Evolutionary conservation across 2,329 filamentous ascomycete genomes (phyloP), one percentile per base, ranked within the genome.

Genomic region (Pseudofabraea citricarpa): DNA sequence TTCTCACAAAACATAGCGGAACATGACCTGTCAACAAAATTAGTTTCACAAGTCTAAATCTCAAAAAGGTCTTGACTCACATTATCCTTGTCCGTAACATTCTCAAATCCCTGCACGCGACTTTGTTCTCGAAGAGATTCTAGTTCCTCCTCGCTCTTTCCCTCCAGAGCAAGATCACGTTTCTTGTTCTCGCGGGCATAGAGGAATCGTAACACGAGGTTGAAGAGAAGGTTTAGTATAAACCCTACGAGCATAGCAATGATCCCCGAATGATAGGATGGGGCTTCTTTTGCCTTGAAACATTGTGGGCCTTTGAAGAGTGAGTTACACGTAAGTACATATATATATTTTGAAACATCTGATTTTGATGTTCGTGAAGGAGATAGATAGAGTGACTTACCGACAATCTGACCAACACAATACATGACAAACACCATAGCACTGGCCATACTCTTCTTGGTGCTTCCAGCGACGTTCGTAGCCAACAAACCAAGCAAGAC

Each of bases 371-470:
- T 41, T 16, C 24, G 20, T n/a, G 7, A 16, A 5, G 22, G 57
- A 59, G 43, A 50, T 56, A 21, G 38, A n/a, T n/a, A n/a, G n/a
- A n/a, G n/a, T n/a, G n/a, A 61, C 56, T 39, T 83, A 0, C 84
- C 83, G 20, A 87, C 77, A 40, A 88, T 87, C 51, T 88, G 87
- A 3, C 84, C 77, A n/a, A 87, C 77, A 42, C 81, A 85, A 56
- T 87, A 87, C 0, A 80, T 82, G 0, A 85, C 80, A 48, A 88
- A 88, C 2, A 85, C 80, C 0, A 79, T 78, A 0, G 79, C 77
- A 0, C 83, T 80, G 70, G 84, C 86, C 55, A 83, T 79, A 47
- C 78, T 84, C 68, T 87, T 87, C 67, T 89, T 88, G 0, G 83
- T 87, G 19, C 83, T 75, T 0, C 85, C 85, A 0, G 83, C 83